A percentile compares a stretch with the other conserved stretches of the same genome.
Evolutionary conservation across 1,284 basidiomycete species (phyloP).

Genomic region (Naganishia sp.): DNA sequence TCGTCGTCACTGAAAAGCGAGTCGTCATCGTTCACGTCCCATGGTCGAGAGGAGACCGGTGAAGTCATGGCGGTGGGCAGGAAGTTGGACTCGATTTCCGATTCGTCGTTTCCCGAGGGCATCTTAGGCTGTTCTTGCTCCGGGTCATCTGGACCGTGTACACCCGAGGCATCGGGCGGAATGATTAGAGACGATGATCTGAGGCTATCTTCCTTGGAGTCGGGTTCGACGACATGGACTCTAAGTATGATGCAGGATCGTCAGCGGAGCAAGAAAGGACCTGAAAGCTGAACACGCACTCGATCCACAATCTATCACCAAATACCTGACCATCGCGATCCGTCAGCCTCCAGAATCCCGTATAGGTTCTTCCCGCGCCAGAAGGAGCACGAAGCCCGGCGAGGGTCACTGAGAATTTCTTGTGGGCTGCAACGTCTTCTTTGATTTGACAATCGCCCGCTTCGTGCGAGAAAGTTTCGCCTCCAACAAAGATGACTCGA

Average conservation of each 20-base stretch:
- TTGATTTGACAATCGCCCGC: not conserved
- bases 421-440: conserved; percentile 14
- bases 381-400: conserved; percentile 17
- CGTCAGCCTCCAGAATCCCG: conserved; percentile 28
- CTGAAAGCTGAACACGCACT: conserved; percentile 25
- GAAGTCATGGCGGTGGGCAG: conserved; percentile 20
- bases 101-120: not conserved
- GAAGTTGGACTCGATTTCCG: conserved; percentile 9
- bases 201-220: conserved; percentile 12
- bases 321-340: conserved; percentile 29
- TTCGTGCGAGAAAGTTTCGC: conserved; percentile 26
- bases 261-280: not conserved
- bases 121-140: not conserved
- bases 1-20: conserved; percentile 28
- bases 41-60: conserved; percentile 15
- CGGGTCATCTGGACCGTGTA: no score
- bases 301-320: conserved; percentile 31
- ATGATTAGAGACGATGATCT: conserved; percentile 28
- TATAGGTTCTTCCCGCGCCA: not conserved
- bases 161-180: conserved; percentile 9
- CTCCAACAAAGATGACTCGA: conserved; percentile 17
- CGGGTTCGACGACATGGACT: conserved; percentile 29
- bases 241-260: conserved; percentile 1
- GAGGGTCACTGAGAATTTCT: conserved; percentile 27
- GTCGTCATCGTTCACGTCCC: conserved; percentile 12